Evolutionary conservation across 192 early-diverging fungal genomes (phyloP).

Genomic region (Neocallimastix lanati): DNA sequence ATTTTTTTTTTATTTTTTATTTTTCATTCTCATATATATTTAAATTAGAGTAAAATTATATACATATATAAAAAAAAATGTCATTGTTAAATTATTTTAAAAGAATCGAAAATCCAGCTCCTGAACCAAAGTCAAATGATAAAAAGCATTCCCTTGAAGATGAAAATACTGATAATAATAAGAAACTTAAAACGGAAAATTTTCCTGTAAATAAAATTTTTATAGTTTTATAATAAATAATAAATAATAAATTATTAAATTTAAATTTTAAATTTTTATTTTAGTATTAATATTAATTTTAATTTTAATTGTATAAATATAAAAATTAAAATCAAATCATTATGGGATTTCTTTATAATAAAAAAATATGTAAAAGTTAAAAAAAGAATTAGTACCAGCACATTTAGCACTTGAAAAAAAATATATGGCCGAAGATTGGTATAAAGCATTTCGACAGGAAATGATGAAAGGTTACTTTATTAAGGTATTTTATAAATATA

Average conservation of each 20-base stretch:
- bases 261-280: too few relatives aligned
- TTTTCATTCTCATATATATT: too few relatives aligned
- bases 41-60: too few relatives aligned
- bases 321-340: too few relatives aligned
- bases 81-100: background rate
- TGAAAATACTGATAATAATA: background rate
- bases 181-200: background rate
- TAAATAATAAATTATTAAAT: too few relatives aligned
- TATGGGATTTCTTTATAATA: too few relatives aligned
- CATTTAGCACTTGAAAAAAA: conserved; percentile 32
- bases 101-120: background rate
- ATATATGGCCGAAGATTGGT: conserved; percentile 60
- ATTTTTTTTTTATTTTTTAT: too few relatives aligned
- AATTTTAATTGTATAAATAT: too few relatives aligned
- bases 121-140: background rate
- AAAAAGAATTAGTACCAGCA: background rate
- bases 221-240: too few relatives aligned
- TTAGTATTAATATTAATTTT: too few relatives aligned
- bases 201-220: background rate
- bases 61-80: background rate
- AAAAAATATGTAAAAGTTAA: background rate
- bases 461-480: conserved; percentile 38
- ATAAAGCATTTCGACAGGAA: conserved; percentile 32
- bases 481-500: conserved; percentile 22
- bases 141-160: background rate